phyloP scores from a whole-genome alignment of 345 rosid genomes.

The Hypericum androsaemum region DNA sequence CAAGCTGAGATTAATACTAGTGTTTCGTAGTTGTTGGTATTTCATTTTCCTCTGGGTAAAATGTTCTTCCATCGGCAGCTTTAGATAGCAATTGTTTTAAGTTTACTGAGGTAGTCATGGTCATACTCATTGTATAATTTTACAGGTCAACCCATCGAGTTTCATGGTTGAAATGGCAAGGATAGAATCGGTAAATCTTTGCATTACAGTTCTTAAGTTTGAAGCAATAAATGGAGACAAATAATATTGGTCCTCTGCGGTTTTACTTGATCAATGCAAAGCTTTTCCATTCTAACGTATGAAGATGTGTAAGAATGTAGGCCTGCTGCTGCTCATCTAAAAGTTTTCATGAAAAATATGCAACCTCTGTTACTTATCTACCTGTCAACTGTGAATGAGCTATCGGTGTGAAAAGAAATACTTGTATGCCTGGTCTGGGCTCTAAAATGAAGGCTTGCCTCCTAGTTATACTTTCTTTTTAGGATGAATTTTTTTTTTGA shows the following conservation, averaged over 20 bases:
- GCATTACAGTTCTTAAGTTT: slow-evolving; percentile 9
- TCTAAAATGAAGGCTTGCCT: neutral
- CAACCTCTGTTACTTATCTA: no score
- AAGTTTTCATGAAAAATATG: no score
- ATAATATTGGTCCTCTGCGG: slow-evolving; percentile 1
- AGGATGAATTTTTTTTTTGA: neutral
- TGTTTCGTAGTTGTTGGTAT: no score
- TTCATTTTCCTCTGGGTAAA: no score
- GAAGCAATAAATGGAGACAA: slow-evolving; percentile 1
- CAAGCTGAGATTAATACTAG: no score
- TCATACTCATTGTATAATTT: slow-evolving; percentile 8
- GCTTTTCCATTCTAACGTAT: no score
- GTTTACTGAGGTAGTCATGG: neutral
- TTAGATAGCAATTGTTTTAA: neutral
- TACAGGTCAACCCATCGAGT: slow-evolving; percentile 71
- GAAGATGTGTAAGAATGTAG: no score
- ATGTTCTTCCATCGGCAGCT: no score
- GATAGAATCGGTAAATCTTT: slow-evolving; percentile 64
- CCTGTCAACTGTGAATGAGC: no score
- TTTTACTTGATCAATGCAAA: neutral
- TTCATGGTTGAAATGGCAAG: slow-evolving; percentile 96
- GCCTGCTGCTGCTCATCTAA: no score
- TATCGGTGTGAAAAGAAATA: no score
- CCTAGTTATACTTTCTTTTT: neutral
- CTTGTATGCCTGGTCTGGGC: no score